Percentiles rank a stretch among this genome's conserved stretches.
Evolutionary conservation across 345 rosid genomes (phyloP).

Genomic region (Diplotaxis tenuifolia): DNA sequence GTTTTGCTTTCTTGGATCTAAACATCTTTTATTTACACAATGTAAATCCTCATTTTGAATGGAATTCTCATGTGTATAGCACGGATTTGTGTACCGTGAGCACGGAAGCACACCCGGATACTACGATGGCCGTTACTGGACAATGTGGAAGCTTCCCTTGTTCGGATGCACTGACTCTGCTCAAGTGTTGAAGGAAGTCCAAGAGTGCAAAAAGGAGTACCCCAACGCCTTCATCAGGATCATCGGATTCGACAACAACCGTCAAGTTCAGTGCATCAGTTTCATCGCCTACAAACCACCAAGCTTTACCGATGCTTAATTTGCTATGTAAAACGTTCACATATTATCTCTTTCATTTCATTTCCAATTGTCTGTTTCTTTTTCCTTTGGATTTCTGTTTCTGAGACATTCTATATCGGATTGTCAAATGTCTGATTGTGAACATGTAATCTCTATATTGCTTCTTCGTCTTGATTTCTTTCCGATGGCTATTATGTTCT

Average conservation of each 20-base stretch:
- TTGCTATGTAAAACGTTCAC: constrained; percentile 1
- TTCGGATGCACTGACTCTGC: background rate
- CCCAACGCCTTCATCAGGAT: background rate
- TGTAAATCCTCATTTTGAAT: background rate
- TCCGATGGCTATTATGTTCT: background rate
- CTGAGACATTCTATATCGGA: constrained; percentile 16
- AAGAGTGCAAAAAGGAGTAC: background rate
- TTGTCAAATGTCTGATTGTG: constrained; percentile 32
- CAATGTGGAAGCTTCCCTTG: background rate
- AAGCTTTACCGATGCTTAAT: background rate
- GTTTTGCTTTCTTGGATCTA: background rate
- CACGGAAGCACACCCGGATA: background rate
- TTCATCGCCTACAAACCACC: background rate
- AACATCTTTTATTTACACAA: background rate
- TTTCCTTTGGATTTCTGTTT: constrained; percentile 12
- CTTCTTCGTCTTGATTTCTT: constrained; percentile 2
- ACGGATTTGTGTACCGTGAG: background rate
- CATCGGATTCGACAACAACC: background rate
- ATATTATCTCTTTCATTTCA: constrained; percentile 20
- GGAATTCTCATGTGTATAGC: background rate
- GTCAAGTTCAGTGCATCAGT: background rate
- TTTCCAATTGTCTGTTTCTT: constrained; percentile 19
- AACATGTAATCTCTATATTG: constrained; percentile 28
- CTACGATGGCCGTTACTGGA: background rate
- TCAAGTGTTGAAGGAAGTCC: background rate